These are phyloP conservation scores for Komagataella kurtzmanii DNA, from an alignment of 805 yeast species.

Conservation along the genomic window DNA sequence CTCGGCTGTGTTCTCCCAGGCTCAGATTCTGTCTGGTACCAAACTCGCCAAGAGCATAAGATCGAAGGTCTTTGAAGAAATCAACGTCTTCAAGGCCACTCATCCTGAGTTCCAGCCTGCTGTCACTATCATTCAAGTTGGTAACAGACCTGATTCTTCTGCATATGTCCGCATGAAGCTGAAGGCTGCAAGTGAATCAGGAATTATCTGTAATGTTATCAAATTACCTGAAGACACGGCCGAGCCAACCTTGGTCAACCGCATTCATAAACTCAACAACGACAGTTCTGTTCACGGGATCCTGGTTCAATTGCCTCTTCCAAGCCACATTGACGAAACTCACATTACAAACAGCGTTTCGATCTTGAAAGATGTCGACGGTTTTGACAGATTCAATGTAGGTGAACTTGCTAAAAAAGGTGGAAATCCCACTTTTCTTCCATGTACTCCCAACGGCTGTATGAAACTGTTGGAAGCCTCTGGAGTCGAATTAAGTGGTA, in stretches of 20 bases:
- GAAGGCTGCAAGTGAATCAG: constrained; percentile 63
- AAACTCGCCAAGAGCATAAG: constrained; percentile 29
- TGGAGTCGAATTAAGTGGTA: constrained; percentile 43
- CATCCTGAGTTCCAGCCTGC: constrained; percentile 49
- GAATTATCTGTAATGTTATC: constrained; percentile 46
- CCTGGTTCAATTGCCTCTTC: constrained; percentile 67
- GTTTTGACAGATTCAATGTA: constrained; percentile 65
- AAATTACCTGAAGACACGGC: constrained; percentile 43
- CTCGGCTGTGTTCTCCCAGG: constrained; percentile 3
- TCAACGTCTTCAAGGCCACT: constrained; percentile 23
- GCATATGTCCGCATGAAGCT: constrained; percentile 73
- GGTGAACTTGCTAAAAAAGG: constrained; percentile 68
- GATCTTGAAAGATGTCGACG: constrained; percentile 69
- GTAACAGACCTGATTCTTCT: constrained; percentile 66
- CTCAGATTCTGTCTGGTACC: constrained; percentile 30
- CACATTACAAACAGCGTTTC: constrained; percentile 53
- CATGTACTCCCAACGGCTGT: constrained; percentile 80
- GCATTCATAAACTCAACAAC: constrained; percentile 42
- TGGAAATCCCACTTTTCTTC: constrained; percentile 58
- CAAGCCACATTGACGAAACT: constrained; percentile 55
- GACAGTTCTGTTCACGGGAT: constrained; percentile 56
- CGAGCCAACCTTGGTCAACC: constrained; percentile 39
- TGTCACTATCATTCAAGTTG: constrained; percentile 64
- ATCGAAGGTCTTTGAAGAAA: constrained; percentile 26
- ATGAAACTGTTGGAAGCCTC: constrained; percentile 48